Percentiles rank a stretch among this genome's conserved stretches.
Evolutionary conservation across 1,139 yeast species (phyloP).

Genomic region (Pichia sp.): DNA sequence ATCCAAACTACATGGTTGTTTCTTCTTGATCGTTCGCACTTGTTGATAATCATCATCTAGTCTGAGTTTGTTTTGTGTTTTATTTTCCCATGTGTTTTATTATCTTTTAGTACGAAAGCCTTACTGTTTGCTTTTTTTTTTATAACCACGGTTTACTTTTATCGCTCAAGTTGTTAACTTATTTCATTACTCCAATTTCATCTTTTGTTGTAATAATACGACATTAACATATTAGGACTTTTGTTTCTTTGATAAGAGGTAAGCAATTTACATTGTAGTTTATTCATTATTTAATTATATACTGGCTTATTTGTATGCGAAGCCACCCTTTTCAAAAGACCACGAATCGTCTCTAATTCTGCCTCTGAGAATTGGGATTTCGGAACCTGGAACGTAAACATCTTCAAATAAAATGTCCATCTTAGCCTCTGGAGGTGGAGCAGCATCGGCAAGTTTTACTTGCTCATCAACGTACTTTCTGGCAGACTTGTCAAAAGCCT

Average conservation of each 20-base stretch:
- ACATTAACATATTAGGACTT: too few species aligned
- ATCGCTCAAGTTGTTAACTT: neutral
- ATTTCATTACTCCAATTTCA: neutral
- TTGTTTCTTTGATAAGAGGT: neutral
- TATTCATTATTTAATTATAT: neutral
- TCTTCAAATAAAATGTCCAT: constrained; percentile 94
- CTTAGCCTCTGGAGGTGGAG: constrained; percentile 94
- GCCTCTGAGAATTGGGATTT: constrained; percentile 90
- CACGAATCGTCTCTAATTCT: constrained; percentile 92
- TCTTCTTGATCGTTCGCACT: constrained; percentile 27
- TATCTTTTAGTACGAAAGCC: neutral
- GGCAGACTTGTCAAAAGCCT: constrained; percentile 90
- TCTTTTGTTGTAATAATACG: too few species aligned
- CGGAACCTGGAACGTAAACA: constrained; percentile 92
- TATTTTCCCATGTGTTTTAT: constrained; percentile 1
- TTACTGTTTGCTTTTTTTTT: neutral
- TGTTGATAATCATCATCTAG: neutral
- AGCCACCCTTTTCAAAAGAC: constrained; percentile 75
- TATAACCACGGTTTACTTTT: neutral
- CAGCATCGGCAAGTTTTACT: constrained; percentile 87
- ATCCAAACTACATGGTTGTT: constrained; percentile 51
- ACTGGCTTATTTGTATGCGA: constrained; percentile 40
- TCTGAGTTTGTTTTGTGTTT: constrained; percentile 1
- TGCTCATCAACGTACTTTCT: constrained; percentile 94
- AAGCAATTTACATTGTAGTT: neutral